Evolutionary conservation across 2,329 filamentous ascomycete species (phyloP).

Genomic region (Intubia oerlemansii): DNA sequence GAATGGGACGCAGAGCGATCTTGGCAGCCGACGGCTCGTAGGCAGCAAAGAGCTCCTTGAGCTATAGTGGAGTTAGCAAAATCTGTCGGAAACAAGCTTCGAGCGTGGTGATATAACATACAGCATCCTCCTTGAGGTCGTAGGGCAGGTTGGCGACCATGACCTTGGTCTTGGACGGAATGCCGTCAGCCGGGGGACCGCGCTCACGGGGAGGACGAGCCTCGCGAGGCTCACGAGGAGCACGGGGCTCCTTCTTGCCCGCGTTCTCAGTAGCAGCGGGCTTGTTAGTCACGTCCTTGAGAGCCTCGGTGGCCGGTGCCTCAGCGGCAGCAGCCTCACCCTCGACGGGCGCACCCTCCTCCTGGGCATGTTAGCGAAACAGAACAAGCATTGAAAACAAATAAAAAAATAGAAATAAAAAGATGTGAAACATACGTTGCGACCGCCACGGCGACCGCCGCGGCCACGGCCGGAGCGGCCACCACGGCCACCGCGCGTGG

Average conservation of each 20-base stretch:
- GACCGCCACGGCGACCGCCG: constrained; percentile 42
- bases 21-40: constrained; percentile 91
- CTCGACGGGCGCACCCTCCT: constrained; percentile 21
- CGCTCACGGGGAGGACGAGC: constrained; percentile 36
- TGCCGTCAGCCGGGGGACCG: constrained; percentile 88
- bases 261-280: constrained; percentile 30
- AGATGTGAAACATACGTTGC: constrained; percentile 24
- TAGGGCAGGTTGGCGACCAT: constrained; percentile 99
- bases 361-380: constrained; percentile 10
- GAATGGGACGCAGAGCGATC: constrained; percentile 95
- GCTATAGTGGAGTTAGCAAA: too few species aligned
- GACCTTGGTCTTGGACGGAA: constrained; percentile 98
- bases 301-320: constrained; percentile 28
- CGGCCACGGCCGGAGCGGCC: constrained; percentile 45
- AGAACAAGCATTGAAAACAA: too few species aligned
- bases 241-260: constrained; percentile 38
- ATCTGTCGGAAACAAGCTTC: constrained; percentile 1
- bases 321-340: constrained; percentile 25
- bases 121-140: constrained; percentile 93
- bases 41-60: constrained; percentile 87
- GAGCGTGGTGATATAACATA: constrained; percentile 19
- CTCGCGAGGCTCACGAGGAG: too few species aligned
- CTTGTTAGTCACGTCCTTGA: constrained; percentile 40
- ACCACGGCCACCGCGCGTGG: constrained; percentile 42
- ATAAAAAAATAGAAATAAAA: too few species aligned